Base-by-base conservation (phyloP, 2,329 filamentous ascomycete species). In the Paracorniculantispora psalliotae region DNA sequence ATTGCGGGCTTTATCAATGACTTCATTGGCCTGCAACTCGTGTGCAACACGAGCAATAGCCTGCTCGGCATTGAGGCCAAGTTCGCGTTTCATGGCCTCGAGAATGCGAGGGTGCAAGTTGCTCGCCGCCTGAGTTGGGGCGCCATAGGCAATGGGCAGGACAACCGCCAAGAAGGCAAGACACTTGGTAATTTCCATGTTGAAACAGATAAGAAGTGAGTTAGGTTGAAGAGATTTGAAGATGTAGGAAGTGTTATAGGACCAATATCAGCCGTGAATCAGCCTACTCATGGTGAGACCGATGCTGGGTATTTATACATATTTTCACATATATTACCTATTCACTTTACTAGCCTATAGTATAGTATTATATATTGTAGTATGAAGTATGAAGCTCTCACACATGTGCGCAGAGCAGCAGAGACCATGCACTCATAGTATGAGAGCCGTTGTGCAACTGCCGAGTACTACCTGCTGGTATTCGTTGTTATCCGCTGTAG, bases 51-150 rank as follows among this genome's bases (percentile, higher is more conserved):
- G 72, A 63, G 68, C 69, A 62, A 67, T 70, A 33, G 72, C 73
- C 64, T 72, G 67, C 62, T 68, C 67, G 53, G 72, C 68, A 56
- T 75, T 68, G 19, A 75, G 69, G 19, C 73, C 73, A 55, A 75
- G 64, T 66, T 75, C 73, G 62, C 73, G 73, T 71, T 75, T 75
- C 73, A 75, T 75, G 65, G 73, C 73, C 61, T 69, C 71, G 56
- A 75, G 67, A 63, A 75, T 72, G 66, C 72, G 63, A 57, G 73
- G 73, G 67, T 75, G 72, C 23, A 75, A 72, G 63, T 60, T 68
- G 65, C 61, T 68, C 46, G 71, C 65, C 50, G 71, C 62, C 54
- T 69, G 64, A 28, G 72, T 67, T 59, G 72, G 73, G 58, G 72
- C 72, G 67, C 72, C 72, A 62, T 75, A 73, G 65, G 66, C 72